phyloP scores from a whole-genome alignment of 2,329 filamentous ascomycete genomes.

The Fusarium neocosmosporiellum region DNA sequence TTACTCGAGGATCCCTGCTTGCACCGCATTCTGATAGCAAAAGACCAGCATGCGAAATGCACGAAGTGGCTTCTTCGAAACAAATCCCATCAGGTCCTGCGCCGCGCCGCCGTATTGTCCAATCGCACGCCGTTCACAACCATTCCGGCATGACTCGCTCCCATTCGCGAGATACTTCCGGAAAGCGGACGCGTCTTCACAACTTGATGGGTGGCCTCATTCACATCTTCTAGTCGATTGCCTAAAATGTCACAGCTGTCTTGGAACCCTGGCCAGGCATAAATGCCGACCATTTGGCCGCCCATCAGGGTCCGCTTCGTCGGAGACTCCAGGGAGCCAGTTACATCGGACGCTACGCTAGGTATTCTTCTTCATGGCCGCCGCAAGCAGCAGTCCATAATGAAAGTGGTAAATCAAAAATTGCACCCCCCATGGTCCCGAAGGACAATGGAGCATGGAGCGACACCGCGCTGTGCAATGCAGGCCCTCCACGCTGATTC shows the following conservation, averaged over 20 bases:
- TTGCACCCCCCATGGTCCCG: conserved; percentile 62
- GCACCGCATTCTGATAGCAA: conserved; percentile 12
- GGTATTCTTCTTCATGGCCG: conserved; percentile 57
- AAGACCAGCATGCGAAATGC: conserved; percentile 31
- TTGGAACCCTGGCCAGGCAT: no score
- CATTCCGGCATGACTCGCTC: conserved; percentile 2
- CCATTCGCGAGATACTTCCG: not conserved
- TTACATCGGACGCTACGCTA: not conserved
- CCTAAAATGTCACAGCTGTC: no score
- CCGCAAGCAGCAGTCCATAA: conserved; percentile 52
- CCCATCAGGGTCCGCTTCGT: not conserved
- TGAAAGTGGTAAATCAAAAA: conserved; percentile 61
- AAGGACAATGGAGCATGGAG: conserved; percentile 62
- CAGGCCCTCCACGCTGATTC: conserved; percentile 60
- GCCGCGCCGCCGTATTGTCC: conserved; percentile 3
- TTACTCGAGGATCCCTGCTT: conserved; percentile 23
- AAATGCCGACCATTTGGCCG: not conserved
- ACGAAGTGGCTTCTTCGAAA: conserved; percentile 15
- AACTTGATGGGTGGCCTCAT: not conserved
- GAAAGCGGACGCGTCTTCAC: conserved; percentile 25
- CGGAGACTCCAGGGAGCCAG: not conserved
- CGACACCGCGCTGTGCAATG: conserved; percentile 67
- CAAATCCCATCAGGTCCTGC: conserved; percentile 30
- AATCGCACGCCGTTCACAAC: conserved; percentile 29
- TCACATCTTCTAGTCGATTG: not conserved